A percentile compares a stretch with the other conserved stretches of the same genome.
phyloP scores from a whole-genome alignment of 495 filamentous ascomycete genomes.

The Neurospora africana region DNA sequence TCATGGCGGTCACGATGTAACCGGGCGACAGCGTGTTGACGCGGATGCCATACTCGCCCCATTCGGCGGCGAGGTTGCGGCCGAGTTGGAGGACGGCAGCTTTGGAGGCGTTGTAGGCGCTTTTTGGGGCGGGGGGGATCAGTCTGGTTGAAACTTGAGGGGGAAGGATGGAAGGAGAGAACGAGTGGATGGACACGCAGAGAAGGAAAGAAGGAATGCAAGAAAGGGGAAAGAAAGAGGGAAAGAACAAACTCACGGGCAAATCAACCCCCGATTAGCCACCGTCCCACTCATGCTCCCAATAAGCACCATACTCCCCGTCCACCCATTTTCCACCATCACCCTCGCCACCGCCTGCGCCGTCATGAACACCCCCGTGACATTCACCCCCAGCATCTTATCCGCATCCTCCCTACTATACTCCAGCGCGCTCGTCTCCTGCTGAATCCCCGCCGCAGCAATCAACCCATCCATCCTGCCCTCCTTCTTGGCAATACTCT shows the following conservation, averaged over 20 bases:
- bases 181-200: too few relatives aligned
- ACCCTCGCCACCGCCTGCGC: constrained; percentile 66
- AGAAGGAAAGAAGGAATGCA: neutral
- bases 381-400: constrained; percentile 62
- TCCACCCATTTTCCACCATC: constrained; percentile 51
- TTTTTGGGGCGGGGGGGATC: constrained; percentile 7
- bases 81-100: constrained; percentile 76
- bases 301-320: constrained; percentile 62
- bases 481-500: constrained; percentile 57
- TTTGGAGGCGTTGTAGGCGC: constrained; percentile 87
- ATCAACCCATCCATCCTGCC: constrained; percentile 70
- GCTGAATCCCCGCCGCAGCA: constrained; percentile 72
- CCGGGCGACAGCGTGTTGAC: constrained; percentile 94
- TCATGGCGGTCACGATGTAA: constrained; percentile 92
- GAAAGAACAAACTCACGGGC: constrained; percentile 25
- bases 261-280: constrained; percentile 52
- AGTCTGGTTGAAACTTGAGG: too few relatives aligned
- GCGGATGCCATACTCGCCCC: constrained; percentile 79
- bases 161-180: neutral
- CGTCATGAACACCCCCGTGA: constrained; percentile 67
- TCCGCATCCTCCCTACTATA: constrained; percentile 53
- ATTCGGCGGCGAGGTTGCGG: constrained; percentile 77
- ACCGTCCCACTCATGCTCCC: constrained; percentile 73
- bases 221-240: neutral
- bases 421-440: constrained; percentile 59